Percentiles rank a stretch among this genome's conserved stretches.
phyloP scores from a whole-genome alignment of 2,329 filamentous ascomycete genomes.

The Dactylellina parvicollis region DNA sequence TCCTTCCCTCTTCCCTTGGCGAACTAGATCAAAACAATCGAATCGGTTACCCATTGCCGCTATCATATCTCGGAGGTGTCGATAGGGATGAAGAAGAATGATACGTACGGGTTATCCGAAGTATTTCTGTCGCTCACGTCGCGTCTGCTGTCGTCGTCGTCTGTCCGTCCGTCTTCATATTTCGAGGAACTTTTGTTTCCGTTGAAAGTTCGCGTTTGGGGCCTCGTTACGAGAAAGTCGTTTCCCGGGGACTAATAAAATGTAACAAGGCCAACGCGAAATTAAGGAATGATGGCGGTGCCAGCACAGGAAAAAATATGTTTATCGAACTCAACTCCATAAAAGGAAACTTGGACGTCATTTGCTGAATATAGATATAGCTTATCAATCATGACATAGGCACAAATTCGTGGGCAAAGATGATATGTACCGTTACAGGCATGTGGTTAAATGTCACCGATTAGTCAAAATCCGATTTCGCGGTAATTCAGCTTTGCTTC shows the following conservation, averaged over 20 bases:
- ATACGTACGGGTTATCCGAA: constrained; percentile 43
- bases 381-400: no score
- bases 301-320: no score
- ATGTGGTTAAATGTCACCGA: no score
- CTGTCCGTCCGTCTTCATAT: constrained; percentile 47
- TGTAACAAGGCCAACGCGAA: constrained; percentile 36
- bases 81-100: not conserved
- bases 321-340: no score
- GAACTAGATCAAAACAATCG: constrained; percentile 12
- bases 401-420: no score
- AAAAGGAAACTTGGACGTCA: no score
- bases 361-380: no score
- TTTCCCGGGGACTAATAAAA: not conserved
- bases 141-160: constrained; percentile 19
- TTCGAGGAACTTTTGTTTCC: constrained; percentile 23
- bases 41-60: constrained; percentile 19
- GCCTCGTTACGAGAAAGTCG: constrained; percentile 22
- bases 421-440: no score
- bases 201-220: constrained; percentile 23
- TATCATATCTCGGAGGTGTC: not conserved
- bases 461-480: no score
- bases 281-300: no score
- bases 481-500: no score
- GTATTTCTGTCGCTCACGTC: constrained; percentile 34
- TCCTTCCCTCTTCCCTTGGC: constrained; percentile 33